Percentiles rank a stretch among this genome's conserved stretches.
Evolutionary conservation across 1,284 basidiomycete species (phyloP).

Genomic region (Ceratobasidium sp.): DNA sequence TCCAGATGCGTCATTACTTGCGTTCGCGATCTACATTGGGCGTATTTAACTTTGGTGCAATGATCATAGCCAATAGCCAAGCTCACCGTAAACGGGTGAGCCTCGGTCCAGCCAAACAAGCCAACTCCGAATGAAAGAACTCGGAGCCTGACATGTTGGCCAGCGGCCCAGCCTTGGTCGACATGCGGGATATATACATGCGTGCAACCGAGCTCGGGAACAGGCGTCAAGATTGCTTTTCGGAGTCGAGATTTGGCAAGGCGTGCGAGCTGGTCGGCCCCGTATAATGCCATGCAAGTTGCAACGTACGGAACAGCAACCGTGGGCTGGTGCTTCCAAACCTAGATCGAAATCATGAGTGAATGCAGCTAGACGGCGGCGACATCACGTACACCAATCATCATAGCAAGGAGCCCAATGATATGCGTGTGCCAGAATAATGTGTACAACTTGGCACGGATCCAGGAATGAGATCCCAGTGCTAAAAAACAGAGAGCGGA

Average conservation of each 20-base stretch:
- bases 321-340: conserved; percentile 31
- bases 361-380: not conserved
- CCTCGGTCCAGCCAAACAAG: conserved; percentile 22
- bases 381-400: conserved; percentile 37
- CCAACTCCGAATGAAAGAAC: conserved; percentile 26
- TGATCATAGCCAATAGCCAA: not conserved
- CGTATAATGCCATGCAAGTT: conserved; percentile 25
- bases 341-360: not conserved
- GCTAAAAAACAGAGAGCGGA: conserved; percentile 37
- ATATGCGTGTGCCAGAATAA: conserved; percentile 39
- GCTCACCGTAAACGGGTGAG: conserved; percentile 22
- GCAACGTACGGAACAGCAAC: conserved; percentile 22
- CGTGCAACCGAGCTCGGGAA: conserved; percentile 25
- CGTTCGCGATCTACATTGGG: conserved; percentile 31
- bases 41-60: too few relatives aligned
- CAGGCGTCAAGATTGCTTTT: conserved; percentile 21
- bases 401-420: conserved; percentile 31
- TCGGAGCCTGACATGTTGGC: conserved; percentile 23
- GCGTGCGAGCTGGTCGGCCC: conserved; percentile 18
- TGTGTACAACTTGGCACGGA: conserved; percentile 36
- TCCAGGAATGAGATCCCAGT: conserved; percentile 29
- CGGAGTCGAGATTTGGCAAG: conserved; percentile 14
- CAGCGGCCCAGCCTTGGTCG: conserved; percentile 20
- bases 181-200: conserved; percentile 9
- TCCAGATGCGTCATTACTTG: conserved; percentile 2